These are phyloP conservation scores for Pseudonectria buxi DNA, from an alignment of 2,329 filamentous ascomycete species.

Conservation along the genomic window DNA sequence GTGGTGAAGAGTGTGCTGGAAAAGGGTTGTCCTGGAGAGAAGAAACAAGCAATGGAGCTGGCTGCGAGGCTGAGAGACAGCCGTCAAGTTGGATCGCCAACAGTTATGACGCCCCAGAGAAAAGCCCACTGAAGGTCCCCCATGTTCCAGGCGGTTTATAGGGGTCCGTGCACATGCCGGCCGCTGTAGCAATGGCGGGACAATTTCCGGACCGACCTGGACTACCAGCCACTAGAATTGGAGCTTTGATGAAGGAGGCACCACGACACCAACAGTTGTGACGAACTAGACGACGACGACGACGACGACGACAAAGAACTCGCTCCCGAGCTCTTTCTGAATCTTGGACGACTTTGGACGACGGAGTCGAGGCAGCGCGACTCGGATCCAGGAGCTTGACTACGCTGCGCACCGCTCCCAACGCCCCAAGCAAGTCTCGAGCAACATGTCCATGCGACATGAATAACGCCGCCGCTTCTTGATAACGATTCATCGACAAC, in stretches of 20 bases:
- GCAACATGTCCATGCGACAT: slow-evolving; percentile 20
- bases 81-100: neutral
- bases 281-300: slow-evolving; percentile 1
- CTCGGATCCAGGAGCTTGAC: too few species aligned
- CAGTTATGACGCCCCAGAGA: too few species aligned
- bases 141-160: slow-evolving; percentile 1
- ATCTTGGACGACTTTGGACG: too few species aligned
- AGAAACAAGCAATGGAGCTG: slow-evolving; percentile 1
- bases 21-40: too few species aligned
- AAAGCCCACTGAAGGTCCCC: slow-evolving; percentile 1
- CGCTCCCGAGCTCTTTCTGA: too few species aligned
- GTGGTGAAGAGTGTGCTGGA: too few species aligned
- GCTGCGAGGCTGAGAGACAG: slow-evolving; percentile 12
- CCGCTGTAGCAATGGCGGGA: slow-evolving; percentile 21
- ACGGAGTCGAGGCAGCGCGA: too few species aligned
- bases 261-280: slow-evolving; percentile 10
- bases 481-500: neutral
- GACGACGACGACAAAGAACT: too few species aligned
- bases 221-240: slow-evolving; percentile 2
- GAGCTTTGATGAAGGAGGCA: slow-evolving; percentile 5
- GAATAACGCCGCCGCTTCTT: neutral
- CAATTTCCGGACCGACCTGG: slow-evolving; percentile 31
- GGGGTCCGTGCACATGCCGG: slow-evolving; percentile 9
- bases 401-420: slow-evolving; percentile 4
- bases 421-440: slow-evolving; percentile 12